Conservation (phyloP, 2,329 filamentous ascomycete species). For the Hirsutella rhossiliensis region DNA sequence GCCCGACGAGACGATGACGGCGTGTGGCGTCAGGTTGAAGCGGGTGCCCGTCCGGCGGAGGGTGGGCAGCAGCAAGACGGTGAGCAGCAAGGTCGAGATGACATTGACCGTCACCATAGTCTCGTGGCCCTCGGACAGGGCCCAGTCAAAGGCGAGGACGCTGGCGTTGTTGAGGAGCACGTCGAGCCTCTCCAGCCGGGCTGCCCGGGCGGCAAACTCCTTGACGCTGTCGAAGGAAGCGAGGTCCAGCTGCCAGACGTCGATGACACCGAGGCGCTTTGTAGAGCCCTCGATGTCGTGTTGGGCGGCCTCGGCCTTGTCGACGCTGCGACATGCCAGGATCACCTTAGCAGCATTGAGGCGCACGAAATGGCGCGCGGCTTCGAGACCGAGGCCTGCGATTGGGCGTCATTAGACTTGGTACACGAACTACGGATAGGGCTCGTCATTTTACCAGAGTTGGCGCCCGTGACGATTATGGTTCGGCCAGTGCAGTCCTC, state of each 20-base stretch:
- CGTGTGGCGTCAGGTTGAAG: constrained; percentile 19
- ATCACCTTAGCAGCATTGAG: constrained; percentile 28
- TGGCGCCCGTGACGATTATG: constrained; percentile 31
- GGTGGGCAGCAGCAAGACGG: constrained; percentile 27
- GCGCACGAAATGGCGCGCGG: constrained; percentile 25
- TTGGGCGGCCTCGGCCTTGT: constrained; percentile 28
- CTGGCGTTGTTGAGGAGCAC: constrained; percentile 29
- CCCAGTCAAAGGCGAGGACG: constrained; percentile 6
- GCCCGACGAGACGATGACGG: constrained; percentile 28
- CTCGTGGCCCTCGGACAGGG: constrained; percentile 27
- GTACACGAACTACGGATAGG: background rate
- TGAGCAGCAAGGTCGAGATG: constrained; percentile 31
- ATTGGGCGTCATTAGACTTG: background rate
- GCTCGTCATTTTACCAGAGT: constrained; percentile 11
- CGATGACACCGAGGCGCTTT: constrained; percentile 12
- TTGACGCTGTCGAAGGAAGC: constrained; percentile 20
- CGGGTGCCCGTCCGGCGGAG: constrained; percentile 22
- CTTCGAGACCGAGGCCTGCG: constrained; percentile 27
- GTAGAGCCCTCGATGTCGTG: constrained; percentile 20
- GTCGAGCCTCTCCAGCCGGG: constrained; percentile 26
- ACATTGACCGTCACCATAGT: constrained; percentile 32
- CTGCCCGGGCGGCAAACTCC: constrained; percentile 20
- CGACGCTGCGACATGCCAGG: constrained; percentile 25
- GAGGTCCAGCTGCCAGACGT: constrained; percentile 34
- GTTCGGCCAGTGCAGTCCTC: constrained; percentile 21